Evolutionary conservation across 164 flowering plant species (phyloP), one percentile per base, ranked within the genome.

Genomic region (Chimonanthus praecox): DNA sequence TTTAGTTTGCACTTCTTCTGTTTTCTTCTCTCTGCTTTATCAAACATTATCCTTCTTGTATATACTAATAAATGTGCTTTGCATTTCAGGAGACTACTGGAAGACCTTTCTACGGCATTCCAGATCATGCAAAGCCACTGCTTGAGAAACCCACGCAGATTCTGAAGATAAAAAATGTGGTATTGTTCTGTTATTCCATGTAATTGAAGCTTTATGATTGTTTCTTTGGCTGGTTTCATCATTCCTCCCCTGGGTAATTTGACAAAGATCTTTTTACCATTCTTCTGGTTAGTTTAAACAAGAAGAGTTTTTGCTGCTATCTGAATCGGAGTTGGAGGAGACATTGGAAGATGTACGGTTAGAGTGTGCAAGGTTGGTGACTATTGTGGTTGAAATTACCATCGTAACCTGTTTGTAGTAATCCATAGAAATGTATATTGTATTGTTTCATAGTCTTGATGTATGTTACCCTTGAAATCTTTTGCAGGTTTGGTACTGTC

Each of bases 401-500:
- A 16, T 18, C 13, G 43, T 47, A 15, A 10, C 5, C 33, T 1
- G 8, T 16, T 62, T 62, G 68, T 21, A 44, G 11, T 44, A 15
- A 6, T 16, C 10, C 68, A 65, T 13, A 15, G 13, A 7, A 46
- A 33, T 65, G 68, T 33, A 62, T 62, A 62, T 18, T 10, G 65
- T 62, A 4, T 4, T n/a, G 16, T 58, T 33, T 62, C 6, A 7
- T 16, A 62, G 65, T 5, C n/a, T 3, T 65, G 68, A 44, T 15
- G 5, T 65, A 8, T 45, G 65, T 44, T 65, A 44, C 47, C 20
- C 15, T 43, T 44, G 44, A 33, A 11, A 9, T 62, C 18, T 74
- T 46, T 10, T 87, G 85, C 87, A 95, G 99, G 88, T 93, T 92
- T 87, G 99, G 99, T 58, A 76, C 89, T 47, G 88, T 95, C 50